Evolutionary conservation across 305 asterid genomes (phyloP).

Genomic region (Rubia peregrina): DNA sequence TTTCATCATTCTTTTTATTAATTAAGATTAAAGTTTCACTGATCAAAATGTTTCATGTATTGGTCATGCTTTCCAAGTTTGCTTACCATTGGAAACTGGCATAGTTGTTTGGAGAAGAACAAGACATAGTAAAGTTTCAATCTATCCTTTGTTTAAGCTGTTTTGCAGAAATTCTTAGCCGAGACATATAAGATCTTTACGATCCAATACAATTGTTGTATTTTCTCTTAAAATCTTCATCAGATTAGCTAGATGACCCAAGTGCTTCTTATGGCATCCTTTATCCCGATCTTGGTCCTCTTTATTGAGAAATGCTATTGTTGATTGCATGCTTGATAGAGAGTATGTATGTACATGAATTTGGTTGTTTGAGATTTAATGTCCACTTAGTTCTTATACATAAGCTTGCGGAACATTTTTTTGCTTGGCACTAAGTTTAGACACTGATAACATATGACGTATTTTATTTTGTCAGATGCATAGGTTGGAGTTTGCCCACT

Average conservation of each 20-base stretch:
- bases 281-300: background rate
- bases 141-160: background rate
- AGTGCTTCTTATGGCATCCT: background rate
- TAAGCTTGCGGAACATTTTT: no score
- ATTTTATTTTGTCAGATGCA: no score
- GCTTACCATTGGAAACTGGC: background rate
- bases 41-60: background rate
- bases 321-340: constrained; percentile 4
- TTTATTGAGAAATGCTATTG: background rate
- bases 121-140: background rate
- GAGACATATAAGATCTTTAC: background rate
- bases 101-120: background rate
- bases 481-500: no score
- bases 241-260: background rate
- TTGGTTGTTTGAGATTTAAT: no score
- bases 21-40: background rate
- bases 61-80: background rate
- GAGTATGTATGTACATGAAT: background rate
- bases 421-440: no score
- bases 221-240: background rate
- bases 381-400: no score
- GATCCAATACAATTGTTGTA: background rate
- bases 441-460: no score
- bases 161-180: background rate
- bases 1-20: background rate